phyloP scores from a whole-genome alignment of 164 flowering plant species.

The Macadamia tetraphylla region DNA sequence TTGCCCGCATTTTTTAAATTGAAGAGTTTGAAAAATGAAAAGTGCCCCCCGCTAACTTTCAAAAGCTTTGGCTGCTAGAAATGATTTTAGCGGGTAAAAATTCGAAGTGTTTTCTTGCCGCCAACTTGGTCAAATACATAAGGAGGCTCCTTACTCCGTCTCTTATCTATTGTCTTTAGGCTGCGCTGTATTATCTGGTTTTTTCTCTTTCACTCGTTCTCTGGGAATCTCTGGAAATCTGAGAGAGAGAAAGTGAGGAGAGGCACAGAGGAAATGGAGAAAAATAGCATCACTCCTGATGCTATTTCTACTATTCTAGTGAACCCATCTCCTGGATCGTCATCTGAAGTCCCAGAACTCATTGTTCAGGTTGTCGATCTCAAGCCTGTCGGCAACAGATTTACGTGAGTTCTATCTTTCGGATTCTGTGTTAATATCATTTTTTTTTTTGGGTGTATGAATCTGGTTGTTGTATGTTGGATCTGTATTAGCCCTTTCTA shows the following conservation, averaged over 20 bases:
- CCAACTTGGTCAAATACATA: slow-evolving; percentile 5
- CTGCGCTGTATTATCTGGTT: no score
- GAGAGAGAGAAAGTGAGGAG: no score
- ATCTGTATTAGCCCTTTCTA: no score
- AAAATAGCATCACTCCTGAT: slow-evolving; percentile 40
- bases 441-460: neutral
- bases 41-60: no score
- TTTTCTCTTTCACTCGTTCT: neutral
- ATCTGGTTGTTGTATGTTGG: no score
- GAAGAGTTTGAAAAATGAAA: no score
- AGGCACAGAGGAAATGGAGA: slow-evolving; percentile 29
- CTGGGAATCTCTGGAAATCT: neutral
- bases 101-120: slow-evolving; percentile 3
- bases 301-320: slow-evolving; percentile 58
- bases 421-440: neutral
- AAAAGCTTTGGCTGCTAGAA: no score
- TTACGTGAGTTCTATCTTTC: slow-evolving; percentile 36
- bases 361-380: slow-evolving; percentile 81
- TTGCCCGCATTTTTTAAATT: no score
- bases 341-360: slow-evolving; percentile 46
- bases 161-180: neutral
- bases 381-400: slow-evolving; percentile 64
- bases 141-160: neutral
- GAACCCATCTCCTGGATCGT: slow-evolving; percentile 71
- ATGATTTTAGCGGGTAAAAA: slow-evolving; percentile 2